Conservation (phyloP, 164 flowering plant genomes). For the Brasenia schreberi region DNA sequence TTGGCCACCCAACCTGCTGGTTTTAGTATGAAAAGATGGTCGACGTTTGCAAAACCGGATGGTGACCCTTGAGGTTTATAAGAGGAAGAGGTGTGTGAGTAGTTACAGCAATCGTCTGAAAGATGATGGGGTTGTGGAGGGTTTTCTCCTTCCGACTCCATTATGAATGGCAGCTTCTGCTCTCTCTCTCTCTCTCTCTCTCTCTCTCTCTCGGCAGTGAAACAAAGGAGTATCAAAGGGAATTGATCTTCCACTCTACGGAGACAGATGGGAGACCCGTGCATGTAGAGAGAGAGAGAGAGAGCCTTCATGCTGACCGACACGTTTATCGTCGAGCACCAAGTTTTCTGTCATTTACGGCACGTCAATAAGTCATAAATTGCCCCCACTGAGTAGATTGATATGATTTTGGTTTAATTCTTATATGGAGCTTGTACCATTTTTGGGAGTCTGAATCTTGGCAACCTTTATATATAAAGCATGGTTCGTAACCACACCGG, state of each 20-base stretch:
- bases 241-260: neutral
- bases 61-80: neutral
- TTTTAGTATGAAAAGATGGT: conserved; percentile 10
- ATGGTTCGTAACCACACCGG: too few species aligned
- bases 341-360: neutral
- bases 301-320: neutral
- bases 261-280: neutral
- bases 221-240: neutral
- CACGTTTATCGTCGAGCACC: neutral
- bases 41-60: neutral
- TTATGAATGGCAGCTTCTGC: neutral
- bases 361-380: neutral
- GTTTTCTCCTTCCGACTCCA: neutral
- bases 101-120: too few species aligned
- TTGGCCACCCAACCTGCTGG: conserved; percentile 19
- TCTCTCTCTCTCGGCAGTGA: neutral
- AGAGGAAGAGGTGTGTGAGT: neutral
- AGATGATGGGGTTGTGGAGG: neutral
- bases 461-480: too few species aligned
- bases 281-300: neutral
- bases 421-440: too few species aligned
- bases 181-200: neutral
- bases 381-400: too few species aligned
- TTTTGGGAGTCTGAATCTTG: too few species aligned
- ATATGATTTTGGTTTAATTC: too few species aligned